Percentiles rank a stretch among this genome's conserved stretches.
Conservation (phyloP, 2,329 filamentous ascomycete genomes). For the Rhinocladiella mackenziei region DNA sequence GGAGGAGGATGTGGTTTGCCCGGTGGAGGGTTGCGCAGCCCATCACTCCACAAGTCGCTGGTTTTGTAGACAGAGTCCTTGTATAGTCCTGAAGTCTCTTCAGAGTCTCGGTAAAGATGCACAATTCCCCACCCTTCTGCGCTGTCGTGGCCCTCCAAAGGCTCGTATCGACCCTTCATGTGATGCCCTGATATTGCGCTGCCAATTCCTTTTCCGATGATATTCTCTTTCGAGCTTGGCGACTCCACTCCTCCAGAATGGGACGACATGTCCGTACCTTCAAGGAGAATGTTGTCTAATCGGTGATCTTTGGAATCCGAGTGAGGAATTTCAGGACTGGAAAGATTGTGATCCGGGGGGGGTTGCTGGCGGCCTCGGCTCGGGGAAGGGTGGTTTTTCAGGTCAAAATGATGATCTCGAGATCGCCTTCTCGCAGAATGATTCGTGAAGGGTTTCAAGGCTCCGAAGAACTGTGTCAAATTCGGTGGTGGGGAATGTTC, state of each 20-base stretch:
- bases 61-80: slow-evolving; percentile 40
- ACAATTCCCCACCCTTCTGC: slow-evolving; percentile 76
- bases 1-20: slow-evolving; percentile 23
- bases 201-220: slow-evolving; percentile 48
- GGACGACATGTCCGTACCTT: slow-evolving; percentile 68
- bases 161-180: slow-evolving; percentile 76
- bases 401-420: slow-evolving; percentile 17
- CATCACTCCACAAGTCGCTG: slow-evolving; percentile 29
- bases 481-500: slow-evolving; percentile 8
- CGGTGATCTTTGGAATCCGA: slow-evolving; percentile 62
- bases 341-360: background rate
- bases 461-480: slow-evolving; percentile 22
- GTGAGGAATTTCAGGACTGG: slow-evolving; percentile 29
- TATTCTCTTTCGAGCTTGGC: slow-evolving; percentile 33
- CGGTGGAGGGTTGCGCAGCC: slow-evolving; percentile 16
- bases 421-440: slow-evolving; percentile 12
- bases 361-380: slow-evolving; percentile 7
- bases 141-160: slow-evolving; percentile 70
- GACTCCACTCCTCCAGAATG: slow-evolving; percentile 8
- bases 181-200: slow-evolving; percentile 61
- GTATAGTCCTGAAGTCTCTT: slow-evolving; percentile 64
- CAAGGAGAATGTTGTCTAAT: slow-evolving; percentile 71
- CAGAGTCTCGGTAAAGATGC: slow-evolving; percentile 82
- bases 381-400: slow-evolving; percentile 2
- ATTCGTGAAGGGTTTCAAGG: slow-evolving; percentile 25